Percentiles rank a stretch among this genome's conserved stretches.
Evolutionary conservation across 1,284 basidiomycete genomes (phyloP).

Genomic region (Cystobasidium sp.): DNA sequence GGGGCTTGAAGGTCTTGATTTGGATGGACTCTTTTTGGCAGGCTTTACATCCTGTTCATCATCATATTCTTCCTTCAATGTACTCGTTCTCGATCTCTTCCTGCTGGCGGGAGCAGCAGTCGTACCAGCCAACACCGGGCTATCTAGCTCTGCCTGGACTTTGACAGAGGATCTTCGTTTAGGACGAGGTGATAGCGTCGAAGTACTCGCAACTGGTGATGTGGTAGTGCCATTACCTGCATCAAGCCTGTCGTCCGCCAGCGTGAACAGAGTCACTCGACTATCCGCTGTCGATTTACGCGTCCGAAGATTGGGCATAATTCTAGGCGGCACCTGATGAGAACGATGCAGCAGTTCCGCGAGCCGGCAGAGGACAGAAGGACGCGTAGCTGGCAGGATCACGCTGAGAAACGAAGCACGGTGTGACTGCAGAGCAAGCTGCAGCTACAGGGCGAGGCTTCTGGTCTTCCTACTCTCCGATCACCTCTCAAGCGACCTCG

Average conservation of each 20-base stretch:
- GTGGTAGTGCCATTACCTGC: too few species aligned
- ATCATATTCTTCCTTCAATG: conserved; percentile 31
- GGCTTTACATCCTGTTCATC: conserved; percentile 16
- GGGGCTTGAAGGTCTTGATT: conserved; percentile 21
- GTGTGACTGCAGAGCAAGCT: too few species aligned
- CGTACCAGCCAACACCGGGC: background rate
- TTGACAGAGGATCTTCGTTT: conserved; percentile 1
- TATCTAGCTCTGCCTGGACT: conserved; percentile 7
- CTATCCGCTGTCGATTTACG: conserved; percentile 44
- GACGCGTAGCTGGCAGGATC: too few species aligned
- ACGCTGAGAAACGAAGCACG: too few species aligned
- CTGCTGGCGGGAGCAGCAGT: background rate
- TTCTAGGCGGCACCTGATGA: background rate
- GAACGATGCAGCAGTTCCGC: conserved; percentile 47
- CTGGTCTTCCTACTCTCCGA: too few species aligned
- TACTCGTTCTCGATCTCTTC: conserved; percentile 22
- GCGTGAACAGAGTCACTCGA: conserved; percentile 47
- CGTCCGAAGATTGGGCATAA: conserved; percentile 34
- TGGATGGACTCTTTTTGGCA: conserved; percentile 2
- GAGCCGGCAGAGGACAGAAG: background rate
- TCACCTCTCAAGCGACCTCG: too few species aligned
- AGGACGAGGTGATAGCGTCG: background rate
- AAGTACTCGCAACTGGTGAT: background rate
- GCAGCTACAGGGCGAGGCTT: too few species aligned
- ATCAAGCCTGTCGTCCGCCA: background rate